A percentile compares a stretch with the other conserved stretches of the same genome.
Evolutionary conservation across 2,329 filamentous ascomycete genomes (phyloP).

Genomic region (Cladosporium sp.): DNA sequence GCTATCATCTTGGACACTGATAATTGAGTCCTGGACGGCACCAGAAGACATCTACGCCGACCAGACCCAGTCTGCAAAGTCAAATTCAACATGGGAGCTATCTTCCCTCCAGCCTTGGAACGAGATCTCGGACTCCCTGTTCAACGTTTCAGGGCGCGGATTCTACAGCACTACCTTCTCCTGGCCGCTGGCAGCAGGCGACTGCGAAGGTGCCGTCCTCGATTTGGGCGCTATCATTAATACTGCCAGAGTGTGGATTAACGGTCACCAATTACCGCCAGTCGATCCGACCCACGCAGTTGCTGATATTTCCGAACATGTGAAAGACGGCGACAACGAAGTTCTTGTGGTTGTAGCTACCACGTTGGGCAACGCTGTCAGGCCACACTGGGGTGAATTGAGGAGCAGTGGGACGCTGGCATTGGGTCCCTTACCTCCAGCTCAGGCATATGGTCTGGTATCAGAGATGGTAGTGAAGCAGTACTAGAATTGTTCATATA

Average conservation of each 20-base stretch:
- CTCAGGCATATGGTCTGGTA: slow-evolving; percentile 21
- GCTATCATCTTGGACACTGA: slow-evolving; percentile 40
- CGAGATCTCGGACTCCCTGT: slow-evolving; percentile 31
- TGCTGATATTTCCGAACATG: slow-evolving; percentile 27
- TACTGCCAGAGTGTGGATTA: slow-evolving; percentile 34
- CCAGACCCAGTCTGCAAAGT: slow-evolving; percentile 21
- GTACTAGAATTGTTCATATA: not conserved
- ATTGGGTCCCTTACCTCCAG: slow-evolving; percentile 14
- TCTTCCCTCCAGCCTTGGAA: slow-evolving; percentile 39
- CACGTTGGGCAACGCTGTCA: slow-evolving; percentile 34
- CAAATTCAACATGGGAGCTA: slow-evolving; percentile 38
- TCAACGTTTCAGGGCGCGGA: slow-evolving; percentile 37
- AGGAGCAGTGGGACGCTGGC: slow-evolving; percentile 12
- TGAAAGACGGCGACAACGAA: slow-evolving; percentile 32
- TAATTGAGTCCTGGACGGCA: slow-evolving; percentile 43
- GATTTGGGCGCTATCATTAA: slow-evolving; percentile 33
- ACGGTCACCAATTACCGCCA: slow-evolving; percentile 33
- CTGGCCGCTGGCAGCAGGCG: slow-evolving; percentile 24
- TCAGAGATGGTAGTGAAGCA: slow-evolving; percentile 13
- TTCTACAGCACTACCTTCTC: slow-evolving; percentile 38
- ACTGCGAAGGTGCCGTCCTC: slow-evolving; percentile 30
- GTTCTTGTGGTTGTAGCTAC: slow-evolving; percentile 36
- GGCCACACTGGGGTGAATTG: slow-evolving; percentile 2
- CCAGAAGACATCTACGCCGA: slow-evolving; percentile 36
- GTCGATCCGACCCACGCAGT: slow-evolving; percentile 34